Evolutionary conservation across 805 yeast genomes (phyloP), one percentile per base, ranked within the genome.

Genomic region (Suhomyces pyralidae): DNA sequence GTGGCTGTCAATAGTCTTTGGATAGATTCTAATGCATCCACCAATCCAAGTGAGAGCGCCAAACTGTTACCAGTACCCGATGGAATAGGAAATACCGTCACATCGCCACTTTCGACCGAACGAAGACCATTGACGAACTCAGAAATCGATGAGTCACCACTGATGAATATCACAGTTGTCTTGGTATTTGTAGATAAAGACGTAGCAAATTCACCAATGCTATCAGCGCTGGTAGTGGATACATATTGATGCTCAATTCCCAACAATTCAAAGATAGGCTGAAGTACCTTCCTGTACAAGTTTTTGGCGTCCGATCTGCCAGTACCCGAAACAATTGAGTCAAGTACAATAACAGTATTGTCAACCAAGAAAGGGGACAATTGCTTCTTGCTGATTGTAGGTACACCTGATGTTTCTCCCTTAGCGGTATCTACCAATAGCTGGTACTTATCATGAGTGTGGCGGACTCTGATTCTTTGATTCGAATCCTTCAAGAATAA

Each of bases 11-110:
- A 58, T 3, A 81, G 62, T 15, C 67, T 61, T 22, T 64, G 55
- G 3, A 82, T 58, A 0, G 81, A 74, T 19, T 30, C 50, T 20
- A 50, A 45, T n/a, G 55, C 60, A 22, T 55, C 62, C 0, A 49
- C 46, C 3, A 80, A 53, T 0, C 82, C 83, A 2, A 84, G 58
- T 0, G 96, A 85, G 22, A 80, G 78, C 1, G 89, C 81, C 54
- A 90, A 73, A 1, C 96, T 91, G 65, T 92, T 92, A 0, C 96
- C 97, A 0, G 96, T 86, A 1, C 97, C 97, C 54, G 84, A 75
- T 0, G 97, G 96, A 14, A 92, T 65, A 38, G 71, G 70, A 34
- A 69, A 58, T 2, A 81, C 50, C 1, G 60, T 57, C 6, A 73
- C 50, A 1, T 49, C 43, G 2, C 36, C 59, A 46, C 7, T 26